Conservation (phyloP, 192 early-diverging fungal genomes). For the Neocallimastix lanati region DNA sequence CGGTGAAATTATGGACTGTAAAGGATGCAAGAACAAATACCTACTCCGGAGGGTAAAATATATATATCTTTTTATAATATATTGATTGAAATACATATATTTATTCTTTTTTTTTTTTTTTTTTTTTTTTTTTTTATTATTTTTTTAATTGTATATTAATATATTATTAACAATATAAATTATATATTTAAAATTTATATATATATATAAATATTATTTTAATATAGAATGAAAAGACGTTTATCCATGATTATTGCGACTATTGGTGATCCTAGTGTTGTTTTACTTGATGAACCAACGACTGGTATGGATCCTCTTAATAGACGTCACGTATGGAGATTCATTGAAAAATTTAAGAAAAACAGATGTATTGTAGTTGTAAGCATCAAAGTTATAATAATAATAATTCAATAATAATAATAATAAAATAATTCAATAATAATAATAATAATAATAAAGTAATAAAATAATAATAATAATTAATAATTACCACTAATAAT, state of each 20-base stretch:
- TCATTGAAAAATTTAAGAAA: conserved; percentile 59
- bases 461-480: neutral
- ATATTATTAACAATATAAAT: too few relatives aligned
- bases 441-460: neutral
- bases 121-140: too few relatives aligned
- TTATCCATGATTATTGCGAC: neutral
- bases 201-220: too few relatives aligned
- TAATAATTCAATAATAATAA: neutral
- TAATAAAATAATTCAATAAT: neutral
- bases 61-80: neutral
- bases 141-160: too few relatives aligned
- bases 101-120: too few relatives aligned
- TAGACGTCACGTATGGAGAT: conserved; percentile 55
- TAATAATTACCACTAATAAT: neutral
- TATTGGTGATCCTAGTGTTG: conserved; percentile 31
- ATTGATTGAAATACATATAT: too few relatives aligned
- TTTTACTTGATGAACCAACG: conserved; percentile 44
- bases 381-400: neutral
- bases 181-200: too few relatives aligned
- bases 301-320: conserved; percentile 67
- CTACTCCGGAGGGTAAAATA: conserved; percentile 35
- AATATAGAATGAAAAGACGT: neutral
- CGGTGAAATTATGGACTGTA: conserved; percentile 47
- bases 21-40: conserved; percentile 37
- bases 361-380: conserved; percentile 34